Evolutionary conservation across 306 rosid species (phyloP), one percentile per base, ranked within the genome.

Genomic region (Prunus armeniaca): DNA sequence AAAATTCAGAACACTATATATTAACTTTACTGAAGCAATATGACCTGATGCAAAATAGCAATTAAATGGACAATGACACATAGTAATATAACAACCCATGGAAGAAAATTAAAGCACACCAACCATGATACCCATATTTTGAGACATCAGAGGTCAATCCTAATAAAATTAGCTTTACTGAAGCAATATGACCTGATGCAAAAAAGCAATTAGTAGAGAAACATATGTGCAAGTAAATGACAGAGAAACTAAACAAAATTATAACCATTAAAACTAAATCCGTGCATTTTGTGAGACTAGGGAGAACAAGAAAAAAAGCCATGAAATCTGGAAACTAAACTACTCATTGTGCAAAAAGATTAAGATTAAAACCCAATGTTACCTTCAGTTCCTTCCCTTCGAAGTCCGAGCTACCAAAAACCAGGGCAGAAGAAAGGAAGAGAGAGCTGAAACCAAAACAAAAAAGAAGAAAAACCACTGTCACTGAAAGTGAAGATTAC

Each of bases 351-450:
- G 32, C 41, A 14, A n/a, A 50, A 30, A 65, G 12, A 24, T 58
- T 22, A 19, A 73, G 8, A 73, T 25, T 25, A 2, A 17, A 51
- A 15, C 58, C 38, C n/a, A 30, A 6, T 14, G 18, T 55, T 64
- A 65, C 74, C 74, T 66, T 67, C 54, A 65, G 65, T 73, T 54
- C 69, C 71, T 79, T 72, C 64, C 73, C 47, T 73, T 72, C 62
- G 45, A 75, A 27, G 70, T 67, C 73, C 9, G 75, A 77, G 69
- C 68, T 28, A 62, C 64, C 32, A 5, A 62, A 52, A 50, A 49
- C 32, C 63, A 71, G 28, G 54, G 50, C 43, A 60, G 41, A 65
- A 17, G 46, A 80, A 75, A 67, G 28, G 54, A 69, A 68, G 75
- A 75, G 56, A 30, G 76, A 55, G 38, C 28, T 24, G 60, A 12